Evolutionary conservation across 768 basidiomycete genomes (phyloP).

Genomic region (Gautieria morchelliformis): DNA sequence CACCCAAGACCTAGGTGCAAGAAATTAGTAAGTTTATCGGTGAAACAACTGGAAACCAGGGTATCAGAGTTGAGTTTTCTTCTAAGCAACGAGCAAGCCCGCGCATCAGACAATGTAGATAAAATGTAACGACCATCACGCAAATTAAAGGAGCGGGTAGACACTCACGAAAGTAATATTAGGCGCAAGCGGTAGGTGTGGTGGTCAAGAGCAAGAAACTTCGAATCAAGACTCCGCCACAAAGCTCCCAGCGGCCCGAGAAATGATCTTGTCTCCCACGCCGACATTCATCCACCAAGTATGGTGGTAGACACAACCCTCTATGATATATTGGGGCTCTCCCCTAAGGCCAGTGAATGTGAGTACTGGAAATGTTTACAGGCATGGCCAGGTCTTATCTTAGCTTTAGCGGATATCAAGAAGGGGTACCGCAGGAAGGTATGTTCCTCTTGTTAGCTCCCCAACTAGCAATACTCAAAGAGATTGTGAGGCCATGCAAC

Average conservation of each 20-base stretch:
- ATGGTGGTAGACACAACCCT: slow-evolving; percentile 34
- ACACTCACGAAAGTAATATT: slow-evolving; percentile 4
- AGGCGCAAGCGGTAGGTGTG: not conserved
- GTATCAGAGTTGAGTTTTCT: slow-evolving; percentile 33
- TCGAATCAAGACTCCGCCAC: not conserved
- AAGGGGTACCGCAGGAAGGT: slow-evolving; percentile 93
- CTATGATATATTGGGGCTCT: slow-evolving; percentile 78
- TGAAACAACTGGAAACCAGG: not conserved
- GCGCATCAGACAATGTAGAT: slow-evolving; percentile 87
- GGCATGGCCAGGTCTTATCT: not conserved
- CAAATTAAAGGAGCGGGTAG: not conserved
- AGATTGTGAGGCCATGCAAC: slow-evolving; percentile 62
- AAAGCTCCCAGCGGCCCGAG: not conserved
- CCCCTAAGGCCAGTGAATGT: slow-evolving; percentile 66
- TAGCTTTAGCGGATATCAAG: slow-evolving; percentile 70
- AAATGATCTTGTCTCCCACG: not conserved
- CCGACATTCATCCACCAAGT: not conserved
- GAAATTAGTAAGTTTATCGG: not conserved
- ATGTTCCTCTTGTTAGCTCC: slow-evolving; percentile 14
- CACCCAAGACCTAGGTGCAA: not conserved
- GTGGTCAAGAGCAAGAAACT: not conserved
- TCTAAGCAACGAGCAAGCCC: slow-evolving; percentile 31
- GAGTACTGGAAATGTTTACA: slow-evolving; percentile 11
- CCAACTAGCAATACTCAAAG: slow-evolving; percentile 10
- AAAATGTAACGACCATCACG: slow-evolving; percentile 51